Conservation (phyloP, 495 filamentous ascomycete genomes). For the Aspergillus ellipticus region DNA sequence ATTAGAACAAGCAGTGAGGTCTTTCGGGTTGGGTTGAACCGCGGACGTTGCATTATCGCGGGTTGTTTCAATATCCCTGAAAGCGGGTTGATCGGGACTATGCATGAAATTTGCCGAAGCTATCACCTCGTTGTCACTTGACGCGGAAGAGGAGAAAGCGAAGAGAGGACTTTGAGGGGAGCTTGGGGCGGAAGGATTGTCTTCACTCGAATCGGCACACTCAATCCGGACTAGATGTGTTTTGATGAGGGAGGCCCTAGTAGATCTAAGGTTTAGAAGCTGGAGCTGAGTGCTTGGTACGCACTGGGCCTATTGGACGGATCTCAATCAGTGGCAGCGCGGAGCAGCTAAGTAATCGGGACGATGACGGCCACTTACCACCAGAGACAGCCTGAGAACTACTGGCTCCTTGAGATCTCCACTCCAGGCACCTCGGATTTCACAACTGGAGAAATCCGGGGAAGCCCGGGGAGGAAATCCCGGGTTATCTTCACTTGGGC, state of each 20-base stretch:
- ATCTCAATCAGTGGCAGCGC: neutral
- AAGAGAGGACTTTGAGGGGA: constrained; percentile 21
- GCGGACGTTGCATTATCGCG: neutral
- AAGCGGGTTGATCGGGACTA: neutral
- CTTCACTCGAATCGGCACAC: neutral
- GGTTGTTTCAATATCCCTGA: neutral
- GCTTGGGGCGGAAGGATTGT: neutral
- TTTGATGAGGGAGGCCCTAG: constrained; percentile 4
- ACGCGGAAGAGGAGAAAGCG: constrained; percentile 9
- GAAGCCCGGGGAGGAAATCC: neutral
- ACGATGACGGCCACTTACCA: constrained; percentile 22
- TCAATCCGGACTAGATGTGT: constrained; percentile 8
- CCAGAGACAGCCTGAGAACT: constrained; percentile 26
- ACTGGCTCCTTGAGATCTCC: constrained; percentile 25
- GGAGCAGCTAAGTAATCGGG: neutral
- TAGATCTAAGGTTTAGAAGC: constrained; percentile 4
- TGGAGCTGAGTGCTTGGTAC: constrained; percentile 17
- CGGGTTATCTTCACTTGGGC: neutral
- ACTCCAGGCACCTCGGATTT: constrained; percentile 33
- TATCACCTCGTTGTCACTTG: neutral
- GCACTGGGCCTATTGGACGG: constrained; percentile 15
- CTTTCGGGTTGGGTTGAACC: neutral
- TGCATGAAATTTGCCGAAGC: neutral
- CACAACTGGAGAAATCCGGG: constrained; percentile 28
- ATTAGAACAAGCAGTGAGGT: neutral